phyloP scores from a whole-genome alignment of 495 filamentous ascomycete genomes.

The Neurospora terricola region DNA sequence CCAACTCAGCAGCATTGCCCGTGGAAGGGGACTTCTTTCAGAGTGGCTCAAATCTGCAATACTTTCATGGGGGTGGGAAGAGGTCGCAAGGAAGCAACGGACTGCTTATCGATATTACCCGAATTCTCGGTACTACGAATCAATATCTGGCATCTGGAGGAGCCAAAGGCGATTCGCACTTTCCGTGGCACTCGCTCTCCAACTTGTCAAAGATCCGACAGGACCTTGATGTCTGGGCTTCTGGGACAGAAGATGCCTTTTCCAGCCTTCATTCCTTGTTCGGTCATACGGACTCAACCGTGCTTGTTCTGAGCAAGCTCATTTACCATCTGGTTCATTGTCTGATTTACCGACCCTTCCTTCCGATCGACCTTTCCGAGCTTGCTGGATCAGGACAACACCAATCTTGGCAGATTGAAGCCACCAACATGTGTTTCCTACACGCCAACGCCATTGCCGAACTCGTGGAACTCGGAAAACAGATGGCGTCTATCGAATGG shows the following conservation, averaged over 20 bases:
- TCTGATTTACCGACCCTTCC: slow-evolving; percentile 73
- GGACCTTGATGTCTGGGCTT: slow-evolving; percentile 75
- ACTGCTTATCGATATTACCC: slow-evolving; percentile 72
- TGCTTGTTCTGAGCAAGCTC: slow-evolving; percentile 69
- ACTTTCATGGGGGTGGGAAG: slow-evolving; percentile 52
- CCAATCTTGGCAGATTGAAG: slow-evolving; percentile 84
- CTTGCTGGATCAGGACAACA: slow-evolving; percentile 70
- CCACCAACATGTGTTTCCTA: slow-evolving; percentile 75
- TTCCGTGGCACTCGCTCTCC: slow-evolving; percentile 78
- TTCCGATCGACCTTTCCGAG: slow-evolving; percentile 73
- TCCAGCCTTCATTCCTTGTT: slow-evolving; percentile 64
- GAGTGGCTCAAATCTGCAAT: slow-evolving; percentile 60
- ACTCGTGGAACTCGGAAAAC: slow-evolving; percentile 65
- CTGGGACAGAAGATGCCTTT: slow-evolving; percentile 70
- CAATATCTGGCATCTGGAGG: slow-evolving; percentile 75
- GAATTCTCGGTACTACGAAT: slow-evolving; percentile 73
- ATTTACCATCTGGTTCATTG: slow-evolving; percentile 80
- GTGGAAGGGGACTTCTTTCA: slow-evolving; percentile 70
- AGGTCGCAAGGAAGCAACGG: slow-evolving; percentile 59
- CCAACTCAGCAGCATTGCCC: slow-evolving; percentile 41
- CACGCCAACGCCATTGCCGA: slow-evolving; percentile 83
- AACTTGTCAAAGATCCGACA: slow-evolving; percentile 78
- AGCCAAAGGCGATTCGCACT: slow-evolving; percentile 79
- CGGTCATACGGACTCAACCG: slow-evolving; percentile 65
- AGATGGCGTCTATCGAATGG: slow-evolving; percentile 61